Percentiles rank a stretch among this genome's conserved stretches.
phyloP scores from a whole-genome alignment of 495 filamentous ascomycete species.

The Hypoxylon fragiforme region DNA sequence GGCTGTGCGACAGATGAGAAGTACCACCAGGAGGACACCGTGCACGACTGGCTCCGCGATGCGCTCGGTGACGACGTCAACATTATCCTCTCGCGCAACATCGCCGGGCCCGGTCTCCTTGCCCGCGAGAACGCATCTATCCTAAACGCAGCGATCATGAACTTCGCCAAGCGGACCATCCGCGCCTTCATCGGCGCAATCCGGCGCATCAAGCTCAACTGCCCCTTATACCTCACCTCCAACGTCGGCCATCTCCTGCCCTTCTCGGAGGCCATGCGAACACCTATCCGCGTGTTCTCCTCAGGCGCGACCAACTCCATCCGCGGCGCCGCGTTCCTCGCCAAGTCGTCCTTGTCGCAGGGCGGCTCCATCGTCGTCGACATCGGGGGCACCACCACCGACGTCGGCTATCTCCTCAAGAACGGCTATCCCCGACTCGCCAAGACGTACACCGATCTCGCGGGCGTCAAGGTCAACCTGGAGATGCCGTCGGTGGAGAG shows the following conservation, averaged over 20 bases:
- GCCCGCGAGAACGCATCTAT: conserved; percentile 54
- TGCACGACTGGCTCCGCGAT: conserved; percentile 13
- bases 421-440: conserved; percentile 52
- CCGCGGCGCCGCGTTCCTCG: conserved; percentile 49
- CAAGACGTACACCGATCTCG: conserved; percentile 47
- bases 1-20: conserved; percentile 44
- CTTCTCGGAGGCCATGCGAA: conserved; percentile 40
- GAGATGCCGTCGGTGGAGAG: conserved; percentile 52
- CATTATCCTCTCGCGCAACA: conserved; percentile 44
- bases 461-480: conserved; percentile 54
- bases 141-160: conserved; percentile 50
- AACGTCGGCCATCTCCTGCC: conserved; percentile 52
- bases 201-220: conserved; percentile 36
- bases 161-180: conserved; percentile 48
- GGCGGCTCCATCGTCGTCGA: conserved; percentile 51
- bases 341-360: conserved; percentile 20
- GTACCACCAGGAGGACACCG: conserved; percentile 43
- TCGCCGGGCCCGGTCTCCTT: conserved; percentile 51
- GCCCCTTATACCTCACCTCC: conserved; percentile 51
- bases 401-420: conserved; percentile 46
- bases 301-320: conserved; percentile 56
- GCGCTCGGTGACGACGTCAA: conserved; percentile 14
- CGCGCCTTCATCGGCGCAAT: conserved; percentile 46
- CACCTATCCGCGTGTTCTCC: conserved; percentile 52
- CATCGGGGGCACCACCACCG: conserved; percentile 56